phyloP scores from a whole-genome alignment of 305 asterid genomes.

The Rubia balearica region DNA sequence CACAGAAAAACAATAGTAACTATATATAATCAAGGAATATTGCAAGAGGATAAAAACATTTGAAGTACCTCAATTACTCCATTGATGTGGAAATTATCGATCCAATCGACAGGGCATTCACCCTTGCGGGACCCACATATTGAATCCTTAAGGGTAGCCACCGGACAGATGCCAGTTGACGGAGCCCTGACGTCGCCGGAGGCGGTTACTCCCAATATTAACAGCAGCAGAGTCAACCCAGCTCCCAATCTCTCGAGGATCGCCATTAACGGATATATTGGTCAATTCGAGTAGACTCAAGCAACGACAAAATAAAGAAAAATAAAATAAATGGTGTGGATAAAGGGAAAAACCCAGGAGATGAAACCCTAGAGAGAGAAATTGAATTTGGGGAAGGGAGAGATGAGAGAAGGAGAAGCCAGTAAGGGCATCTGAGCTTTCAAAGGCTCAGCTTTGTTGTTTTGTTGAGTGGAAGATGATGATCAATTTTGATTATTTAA shows the following conservation, averaged over 20 bases:
- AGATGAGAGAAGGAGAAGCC: constrained; percentile 7
- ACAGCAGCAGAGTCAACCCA: constrained; percentile 43
- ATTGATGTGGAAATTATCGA: constrained; percentile 30
- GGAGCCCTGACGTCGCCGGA: constrained; percentile 43
- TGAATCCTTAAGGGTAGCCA: constrained; percentile 51
- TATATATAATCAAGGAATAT: neutral
- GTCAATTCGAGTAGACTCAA: neutral
- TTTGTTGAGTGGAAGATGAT: constrained; percentile 15
- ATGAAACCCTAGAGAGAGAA: constrained; percentile 10
- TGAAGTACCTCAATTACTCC: constrained; percentile 67
- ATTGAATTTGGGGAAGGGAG: constrained; percentile 8
- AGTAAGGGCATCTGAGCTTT: constrained; percentile 13
- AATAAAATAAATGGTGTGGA: neutral
- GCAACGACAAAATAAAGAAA: neutral
- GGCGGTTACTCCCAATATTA: constrained; percentile 42
- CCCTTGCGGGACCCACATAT: constrained; percentile 37
- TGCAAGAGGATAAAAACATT: neutral
- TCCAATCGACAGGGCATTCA: constrained; percentile 39
- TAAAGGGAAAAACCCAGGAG: constrained; percentile 1
- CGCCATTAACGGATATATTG: constrained; percentile 24
- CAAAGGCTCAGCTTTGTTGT: constrained; percentile 22
- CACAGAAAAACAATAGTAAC: neutral
- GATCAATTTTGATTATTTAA: neutral
- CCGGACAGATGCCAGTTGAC: constrained; percentile 38
- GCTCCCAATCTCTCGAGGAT: constrained; percentile 23